Evolutionary conservation across 2,329 filamentous ascomycete genomes (phyloP).

Genomic region (Aspergillus ruber): DNA sequence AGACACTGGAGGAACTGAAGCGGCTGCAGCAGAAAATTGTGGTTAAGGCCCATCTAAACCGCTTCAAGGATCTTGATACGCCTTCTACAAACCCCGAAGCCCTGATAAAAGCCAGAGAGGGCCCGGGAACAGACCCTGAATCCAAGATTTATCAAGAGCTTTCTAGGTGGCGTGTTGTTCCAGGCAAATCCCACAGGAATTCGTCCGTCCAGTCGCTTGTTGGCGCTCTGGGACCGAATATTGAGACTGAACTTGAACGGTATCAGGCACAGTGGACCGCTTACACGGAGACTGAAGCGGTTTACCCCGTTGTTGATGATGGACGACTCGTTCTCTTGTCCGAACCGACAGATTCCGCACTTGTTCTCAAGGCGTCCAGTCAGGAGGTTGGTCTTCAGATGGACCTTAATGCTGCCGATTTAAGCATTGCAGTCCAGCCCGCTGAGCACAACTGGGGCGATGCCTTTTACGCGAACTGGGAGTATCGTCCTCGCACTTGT

Average conservation of each 20-base stretch:
- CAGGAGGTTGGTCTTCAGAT: not conserved
- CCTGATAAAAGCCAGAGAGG: conserved; percentile 18
- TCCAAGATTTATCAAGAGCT: conserved; percentile 16
- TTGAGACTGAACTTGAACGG: not conserved
- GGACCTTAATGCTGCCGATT: not conserved
- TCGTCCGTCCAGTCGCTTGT: not conserved
- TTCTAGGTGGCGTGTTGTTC: conserved; percentile 2
- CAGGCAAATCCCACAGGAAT: not conserved
- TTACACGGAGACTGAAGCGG: conserved; percentile 9
- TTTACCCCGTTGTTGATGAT: conserved; percentile 12
- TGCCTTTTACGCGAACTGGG: conserved; percentile 17
- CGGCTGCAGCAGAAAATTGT: conserved; percentile 15
- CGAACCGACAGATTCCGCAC: conserved; percentile 8
- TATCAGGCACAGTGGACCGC: conserved; percentile 6
- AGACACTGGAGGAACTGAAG: conserved; percentile 15
- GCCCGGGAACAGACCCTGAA: conserved; percentile 19
- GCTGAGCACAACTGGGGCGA: conserved; percentile 7
- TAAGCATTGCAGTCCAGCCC: not conserved
- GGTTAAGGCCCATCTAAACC: conserved; percentile 8
- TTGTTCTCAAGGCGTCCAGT: conserved; percentile 1
- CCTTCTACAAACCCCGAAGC: conserved; percentile 13
- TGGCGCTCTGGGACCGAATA: not conserved
- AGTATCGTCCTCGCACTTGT: conserved; percentile 14
- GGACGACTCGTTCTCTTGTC: conserved; percentile 7
- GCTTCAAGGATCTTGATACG: conserved; percentile 4